Conservation (phyloP, 1,284 basidiomycete species). For the Rhodofomes roseus region DNA sequence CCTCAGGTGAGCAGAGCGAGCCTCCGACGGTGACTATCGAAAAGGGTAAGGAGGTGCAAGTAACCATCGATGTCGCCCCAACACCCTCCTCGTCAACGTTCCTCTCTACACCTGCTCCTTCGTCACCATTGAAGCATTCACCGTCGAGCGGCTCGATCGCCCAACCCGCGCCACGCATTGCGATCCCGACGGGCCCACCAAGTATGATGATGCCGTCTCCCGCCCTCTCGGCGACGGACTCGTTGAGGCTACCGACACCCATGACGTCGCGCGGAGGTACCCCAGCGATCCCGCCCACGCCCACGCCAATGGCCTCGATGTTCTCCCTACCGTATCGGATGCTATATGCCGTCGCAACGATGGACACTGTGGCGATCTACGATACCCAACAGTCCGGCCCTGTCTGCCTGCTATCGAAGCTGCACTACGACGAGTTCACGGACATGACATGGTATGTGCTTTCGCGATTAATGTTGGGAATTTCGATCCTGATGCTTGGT, state of each 20-base stretch:
- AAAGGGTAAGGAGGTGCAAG: constrained; percentile 66
- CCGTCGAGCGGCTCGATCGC: constrained; percentile 24
- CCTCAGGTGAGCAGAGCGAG: constrained; percentile 36
- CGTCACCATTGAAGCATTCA: constrained; percentile 19
- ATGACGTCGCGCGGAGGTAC: constrained; percentile 54
- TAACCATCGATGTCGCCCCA: constrained; percentile 47
- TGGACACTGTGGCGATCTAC: constrained; percentile 94
- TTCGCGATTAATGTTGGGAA: constrained; percentile 4
- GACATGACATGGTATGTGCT: constrained; percentile 87
- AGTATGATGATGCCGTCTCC: constrained; percentile 47
- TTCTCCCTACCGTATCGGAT: constrained; percentile 93
- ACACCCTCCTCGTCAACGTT: not conserved
- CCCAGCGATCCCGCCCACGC: constrained; percentile 28
- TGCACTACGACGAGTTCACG: constrained; percentile 98
- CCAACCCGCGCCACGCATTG: constrained; percentile 30
- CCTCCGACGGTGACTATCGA: constrained; percentile 57
- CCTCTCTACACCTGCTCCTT: constrained; percentile 3
- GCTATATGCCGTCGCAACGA: constrained; percentile 95
- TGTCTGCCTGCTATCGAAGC: constrained; percentile 88
- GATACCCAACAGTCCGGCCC: constrained; percentile 96
- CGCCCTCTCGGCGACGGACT: constrained; percentile 52
- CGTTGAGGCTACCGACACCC: constrained; percentile 51
- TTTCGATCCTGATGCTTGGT: not conserved
- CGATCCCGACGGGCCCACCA: constrained; percentile 37
- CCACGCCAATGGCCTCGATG: constrained; percentile 50